Conservation (phyloP, 805 yeast genomes). For the Lipomyces kockii region DNA sequence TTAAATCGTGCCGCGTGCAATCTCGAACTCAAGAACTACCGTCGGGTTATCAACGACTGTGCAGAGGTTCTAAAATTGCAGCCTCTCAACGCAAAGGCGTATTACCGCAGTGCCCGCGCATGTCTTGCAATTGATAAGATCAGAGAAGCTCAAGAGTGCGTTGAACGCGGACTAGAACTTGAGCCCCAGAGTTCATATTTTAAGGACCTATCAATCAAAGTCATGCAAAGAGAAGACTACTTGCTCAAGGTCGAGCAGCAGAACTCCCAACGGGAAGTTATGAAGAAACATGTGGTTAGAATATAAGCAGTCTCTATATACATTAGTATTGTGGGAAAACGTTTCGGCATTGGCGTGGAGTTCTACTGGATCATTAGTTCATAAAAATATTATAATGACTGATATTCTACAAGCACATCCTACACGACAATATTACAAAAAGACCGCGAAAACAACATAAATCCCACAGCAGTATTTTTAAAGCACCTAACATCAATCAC, state of each 20-base stretch:
- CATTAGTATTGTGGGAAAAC: not conserved
- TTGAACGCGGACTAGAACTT: conserved; percentile 65
- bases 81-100: conserved; percentile 78
- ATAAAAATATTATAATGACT: not conserved
- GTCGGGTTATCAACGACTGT: conserved; percentile 87
- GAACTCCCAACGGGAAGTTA: conserved; percentile 47
- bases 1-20: conserved; percentile 92
- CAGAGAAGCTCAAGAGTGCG: conserved; percentile 72
- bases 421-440: not conserved
- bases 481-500: not conserved
- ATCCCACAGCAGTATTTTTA: not conserved
- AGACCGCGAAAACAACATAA: not conserved
- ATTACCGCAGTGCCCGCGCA: conserved; percentile 83
- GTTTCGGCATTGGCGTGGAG: not conserved
- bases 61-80: conserved; percentile 67
- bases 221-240: conserved; percentile 46
- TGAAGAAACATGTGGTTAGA: conserved; percentile 39
- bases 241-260: conserved; percentile 42
- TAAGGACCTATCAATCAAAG: conserved; percentile 52
- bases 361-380: not conserved
- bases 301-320: conserved; percentile 1
- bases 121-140: conserved; percentile 66
- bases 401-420: not conserved
- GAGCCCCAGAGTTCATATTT: conserved; percentile 67
- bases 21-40: conserved; percentile 78